Conservation (phyloP, 805 yeast genomes). For the Candida germanica region DNA sequence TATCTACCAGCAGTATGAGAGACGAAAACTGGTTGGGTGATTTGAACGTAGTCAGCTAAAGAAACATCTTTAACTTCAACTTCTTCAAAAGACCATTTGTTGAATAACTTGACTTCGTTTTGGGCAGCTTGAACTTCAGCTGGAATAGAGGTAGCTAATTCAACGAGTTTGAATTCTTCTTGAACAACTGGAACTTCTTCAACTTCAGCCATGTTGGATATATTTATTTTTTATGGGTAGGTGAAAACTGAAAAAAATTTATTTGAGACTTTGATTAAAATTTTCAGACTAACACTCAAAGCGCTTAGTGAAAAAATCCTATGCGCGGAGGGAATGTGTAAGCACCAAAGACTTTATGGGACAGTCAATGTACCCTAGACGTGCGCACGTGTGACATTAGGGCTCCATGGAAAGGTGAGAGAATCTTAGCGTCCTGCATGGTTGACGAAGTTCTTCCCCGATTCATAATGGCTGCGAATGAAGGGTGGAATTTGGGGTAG, state of each 20-base stretch:
- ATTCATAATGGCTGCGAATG: no score
- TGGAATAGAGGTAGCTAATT: slow-evolving; percentile 94
- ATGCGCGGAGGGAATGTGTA: no score
- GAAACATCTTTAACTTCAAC: slow-evolving; percentile 98
- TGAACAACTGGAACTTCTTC: slow-evolving; percentile 76
- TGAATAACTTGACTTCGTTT: slow-evolving; percentile 95
- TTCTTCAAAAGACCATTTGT: slow-evolving; percentile 99
- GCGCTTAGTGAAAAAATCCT: no score
- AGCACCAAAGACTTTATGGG: no score
- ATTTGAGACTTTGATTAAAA: background rate
- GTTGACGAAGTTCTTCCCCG: no score
- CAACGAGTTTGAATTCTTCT: slow-evolving; percentile 78
- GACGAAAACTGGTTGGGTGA: slow-evolving; percentile 95
- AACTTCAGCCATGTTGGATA: slow-evolving; percentile 76
- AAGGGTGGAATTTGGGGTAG: no score
- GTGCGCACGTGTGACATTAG: background rate
- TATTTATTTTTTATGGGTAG: slow-evolving; percentile 1
- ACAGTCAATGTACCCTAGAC: background rate
- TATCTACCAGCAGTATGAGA: slow-evolving; percentile 99
- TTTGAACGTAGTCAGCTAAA: slow-evolving; percentile 96
- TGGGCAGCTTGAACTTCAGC: slow-evolving; percentile 95
- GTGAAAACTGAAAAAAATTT: slow-evolving; percentile 4
- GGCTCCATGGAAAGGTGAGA: no score
- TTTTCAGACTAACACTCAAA: background rate
- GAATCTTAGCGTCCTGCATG: no score